A percentile compares a stretch with the other conserved stretches of the same genome.
Conservation (phyloP, 129 eudicot species). For the Heracleum sosnowskyi region DNA sequence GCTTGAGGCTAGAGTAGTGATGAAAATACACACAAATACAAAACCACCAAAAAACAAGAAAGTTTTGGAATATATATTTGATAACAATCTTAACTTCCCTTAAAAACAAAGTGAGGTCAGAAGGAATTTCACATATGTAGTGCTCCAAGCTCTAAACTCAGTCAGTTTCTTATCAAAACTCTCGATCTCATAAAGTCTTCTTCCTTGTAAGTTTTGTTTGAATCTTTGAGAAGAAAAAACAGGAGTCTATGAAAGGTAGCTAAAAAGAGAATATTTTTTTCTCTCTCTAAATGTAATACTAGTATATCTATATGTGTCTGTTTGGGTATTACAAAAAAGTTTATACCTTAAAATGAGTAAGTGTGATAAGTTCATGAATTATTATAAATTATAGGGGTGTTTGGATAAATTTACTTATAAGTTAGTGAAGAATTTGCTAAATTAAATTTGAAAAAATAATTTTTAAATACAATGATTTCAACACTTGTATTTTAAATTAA, state of each 20-base stretch:
- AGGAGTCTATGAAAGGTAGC: slow-evolving; percentile 25
- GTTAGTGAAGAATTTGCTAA: too few species aligned
- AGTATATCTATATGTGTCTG: not conserved
- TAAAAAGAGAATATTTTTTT: slow-evolving; percentile 20
- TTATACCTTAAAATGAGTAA: too few species aligned
- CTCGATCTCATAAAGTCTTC: not conserved
- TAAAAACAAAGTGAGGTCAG: not conserved
- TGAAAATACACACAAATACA: not conserved
- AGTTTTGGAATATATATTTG: not conserved
- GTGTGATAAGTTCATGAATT: too few species aligned
- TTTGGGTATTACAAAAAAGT: too few species aligned
- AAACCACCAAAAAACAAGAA: not conserved
- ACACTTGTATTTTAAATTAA: too few species aligned
- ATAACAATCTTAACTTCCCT: not conserved
- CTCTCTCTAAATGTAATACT: not conserved
- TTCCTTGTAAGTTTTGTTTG: slow-evolving; percentile 10
- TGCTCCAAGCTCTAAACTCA: not conserved
- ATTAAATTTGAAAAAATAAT: too few species aligned
- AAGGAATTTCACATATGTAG: not conserved
- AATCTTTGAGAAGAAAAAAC: slow-evolving; percentile 21
- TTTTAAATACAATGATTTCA: too few species aligned
- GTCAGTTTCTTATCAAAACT: not conserved
- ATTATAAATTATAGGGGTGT: too few species aligned
- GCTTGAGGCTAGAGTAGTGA: not conserved
- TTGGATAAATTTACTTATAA: too few species aligned